Evolutionary conservation across 148 eudicot species (phyloP), one percentile per base, ranked within the genome.

Genomic region (Camellia japonica): DNA sequence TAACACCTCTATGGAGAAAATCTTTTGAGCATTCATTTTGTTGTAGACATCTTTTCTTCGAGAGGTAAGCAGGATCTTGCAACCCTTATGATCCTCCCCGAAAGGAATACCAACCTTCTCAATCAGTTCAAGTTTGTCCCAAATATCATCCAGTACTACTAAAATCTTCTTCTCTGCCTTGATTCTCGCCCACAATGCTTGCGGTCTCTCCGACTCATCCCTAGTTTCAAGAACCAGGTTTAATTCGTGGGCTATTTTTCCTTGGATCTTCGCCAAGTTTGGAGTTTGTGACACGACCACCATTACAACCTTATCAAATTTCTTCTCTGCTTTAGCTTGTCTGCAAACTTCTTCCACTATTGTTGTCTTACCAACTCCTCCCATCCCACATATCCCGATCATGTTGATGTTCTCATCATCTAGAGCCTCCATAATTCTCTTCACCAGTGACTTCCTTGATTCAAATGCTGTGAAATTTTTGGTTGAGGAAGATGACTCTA

Each of bases 301-400:
- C 78, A 89, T 80, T 38, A 79, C 86, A 78, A 85, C 82, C 14
- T 89, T 90, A 82, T 89, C 87, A 73, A 89, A 89, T 55, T 71
- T 6, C 2, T 73, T 64, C 20, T 78, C 38, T 0, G 42, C 67
- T 14, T 65, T 63, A 0, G 62, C 78, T 59, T 7, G 18, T 4
- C 56, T 55, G 41, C 20, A 56, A 8, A 82, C 59, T 82, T 42
- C n/a, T n/a, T 67, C 47, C 1, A 58, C 78, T 16, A 82, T n/a
- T 0, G 78, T 78, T 7, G 84, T 82, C 67, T 82, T 82, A 5
- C n/a, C n/a, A n/a, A n/a, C n/a, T n/a, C n/a, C n/a, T n/a, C n/a
- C n/a, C n/a, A n/a, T n/a, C n/a, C n/a, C 73, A 65, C 74, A 82
- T 41, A 82, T 60, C 23, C 81, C 81, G 19, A 82, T 52, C 0